Evolutionary conservation across 2,329 filamentous ascomycete genomes (phyloP).

Genomic region (Cladosporium colombiae): DNA sequence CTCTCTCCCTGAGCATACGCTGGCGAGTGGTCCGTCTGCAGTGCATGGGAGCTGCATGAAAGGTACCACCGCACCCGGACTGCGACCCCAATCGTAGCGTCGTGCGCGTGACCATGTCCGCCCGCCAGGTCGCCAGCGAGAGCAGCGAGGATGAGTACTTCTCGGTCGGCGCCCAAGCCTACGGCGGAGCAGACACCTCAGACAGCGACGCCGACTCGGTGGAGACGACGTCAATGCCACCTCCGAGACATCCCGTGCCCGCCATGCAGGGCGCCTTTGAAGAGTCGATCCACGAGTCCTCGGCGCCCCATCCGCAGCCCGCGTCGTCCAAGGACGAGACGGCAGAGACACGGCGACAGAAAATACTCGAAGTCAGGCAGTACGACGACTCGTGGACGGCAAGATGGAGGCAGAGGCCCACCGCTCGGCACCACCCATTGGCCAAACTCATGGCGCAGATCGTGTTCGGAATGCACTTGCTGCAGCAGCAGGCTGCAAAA

Average conservation of each 20-base stretch:
- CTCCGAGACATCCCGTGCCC: constrained; percentile 69
- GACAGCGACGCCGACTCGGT: constrained; percentile 10
- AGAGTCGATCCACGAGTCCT: constrained; percentile 75
- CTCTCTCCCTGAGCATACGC: neutral
- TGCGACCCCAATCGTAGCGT: constrained; percentile 1
- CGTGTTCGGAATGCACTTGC: constrained; percentile 85
- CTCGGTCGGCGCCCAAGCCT: constrained; percentile 6
- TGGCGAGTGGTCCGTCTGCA: neutral
- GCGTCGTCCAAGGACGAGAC: constrained; percentile 42
- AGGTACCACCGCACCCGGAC: neutral
- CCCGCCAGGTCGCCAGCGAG: constrained; percentile 12
- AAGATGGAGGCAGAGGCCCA: constrained; percentile 73
- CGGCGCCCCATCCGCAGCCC: constrained; percentile 47
- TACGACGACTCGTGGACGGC: constrained; percentile 71
- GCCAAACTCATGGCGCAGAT: constrained; percentile 91
- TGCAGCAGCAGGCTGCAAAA: constrained; percentile 83
- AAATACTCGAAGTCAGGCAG: constrained; percentile 66
- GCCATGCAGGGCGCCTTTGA: constrained; percentile 80
- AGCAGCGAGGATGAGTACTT: constrained; percentile 16
- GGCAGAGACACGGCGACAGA: constrained; percentile 64
- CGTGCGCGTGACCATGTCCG: constrained; percentile 9
- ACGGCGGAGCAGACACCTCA: constrained; percentile 3
- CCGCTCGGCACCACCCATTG: constrained; percentile 80
- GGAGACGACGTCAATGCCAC: constrained; percentile 19
- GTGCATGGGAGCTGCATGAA: constrained; percentile 13